Evolutionary conservation across 768 basidiomycete genomes (phyloP).

Genomic region (Naganishia vaughanmartiniae): DNA sequence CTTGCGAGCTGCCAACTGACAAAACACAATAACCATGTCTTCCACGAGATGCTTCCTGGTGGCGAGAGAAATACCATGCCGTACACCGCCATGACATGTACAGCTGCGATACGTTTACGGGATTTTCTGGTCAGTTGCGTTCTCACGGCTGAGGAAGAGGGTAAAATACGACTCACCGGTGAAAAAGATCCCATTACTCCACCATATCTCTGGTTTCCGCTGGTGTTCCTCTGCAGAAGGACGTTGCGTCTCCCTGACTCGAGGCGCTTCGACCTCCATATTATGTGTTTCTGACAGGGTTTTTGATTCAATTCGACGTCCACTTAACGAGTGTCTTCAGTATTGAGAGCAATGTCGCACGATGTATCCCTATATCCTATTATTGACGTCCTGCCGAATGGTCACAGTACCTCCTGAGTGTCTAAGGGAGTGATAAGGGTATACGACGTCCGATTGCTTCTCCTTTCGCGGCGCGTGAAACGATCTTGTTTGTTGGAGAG

Average conservation of each 20-base stretch:
- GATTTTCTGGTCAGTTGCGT: not conserved
- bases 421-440: not conserved
- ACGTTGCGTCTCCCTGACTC: not conserved
- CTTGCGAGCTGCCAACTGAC: conserved; percentile 67
- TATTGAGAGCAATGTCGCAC: too few relatives aligned
- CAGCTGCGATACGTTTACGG: conserved; percentile 58
- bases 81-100: conserved; percentile 61
- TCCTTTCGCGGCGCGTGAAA: not conserved
- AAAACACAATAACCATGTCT: conserved; percentile 60
- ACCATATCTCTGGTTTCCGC: conserved; percentile 11
- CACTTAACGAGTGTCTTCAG: not conserved
- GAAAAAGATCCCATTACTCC: conserved; percentile 18
- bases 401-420: not conserved
- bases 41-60: conserved; percentile 53
- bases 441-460: not conserved
- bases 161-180: not conserved
- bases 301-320: not conserved
- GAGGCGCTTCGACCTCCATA: not conserved
- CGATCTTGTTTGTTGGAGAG: not conserved
- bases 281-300: not conserved
- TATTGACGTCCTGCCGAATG: not conserved
- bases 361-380: too few relatives aligned
- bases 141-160: not conserved
- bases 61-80: conserved; percentile 60
- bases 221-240: not conserved